These are phyloP conservation scores for Plasmodium billcollinsi DNA, from an alignment of 169 alveolate genomes.

Conservation along the genomic window DNA sequence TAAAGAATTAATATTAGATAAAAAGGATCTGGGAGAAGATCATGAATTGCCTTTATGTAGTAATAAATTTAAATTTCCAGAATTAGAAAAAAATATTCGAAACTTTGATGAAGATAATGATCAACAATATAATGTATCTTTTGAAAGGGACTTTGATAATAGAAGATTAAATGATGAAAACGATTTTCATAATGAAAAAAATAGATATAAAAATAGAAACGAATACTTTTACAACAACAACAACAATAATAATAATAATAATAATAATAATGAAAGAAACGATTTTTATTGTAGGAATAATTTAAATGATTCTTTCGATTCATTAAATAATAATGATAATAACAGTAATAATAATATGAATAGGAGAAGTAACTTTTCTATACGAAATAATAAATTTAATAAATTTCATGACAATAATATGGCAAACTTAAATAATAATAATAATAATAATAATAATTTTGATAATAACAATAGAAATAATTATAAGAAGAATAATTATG, in stretches of 20 bases:
- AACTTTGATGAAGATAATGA: conserved; percentile 4
- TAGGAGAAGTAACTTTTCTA: not conserved
- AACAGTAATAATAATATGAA: not conserved
- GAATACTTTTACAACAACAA: conserved; percentile 3
- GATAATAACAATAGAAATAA: not conserved
- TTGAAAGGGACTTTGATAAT: conserved; percentile 18
- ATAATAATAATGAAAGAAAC: not conserved
- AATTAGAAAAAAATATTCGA: not conserved
- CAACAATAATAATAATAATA: not conserved
- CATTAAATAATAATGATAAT: not conserved
- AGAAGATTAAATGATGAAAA: conserved; percentile 5
- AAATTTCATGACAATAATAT: not conserved
- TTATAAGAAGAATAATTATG: not conserved
- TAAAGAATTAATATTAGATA: conserved; percentile 23
- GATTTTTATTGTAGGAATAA: not conserved
- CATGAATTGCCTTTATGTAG: conserved; percentile 43
- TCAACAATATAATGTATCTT: not conserved
- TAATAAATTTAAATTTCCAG: conserved; percentile 21
- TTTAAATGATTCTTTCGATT: not conserved
- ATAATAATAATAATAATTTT: not conserved
- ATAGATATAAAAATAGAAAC: conserved; percentile 18
- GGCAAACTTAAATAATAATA: not conserved
- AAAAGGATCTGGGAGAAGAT: conserved; percentile 25
- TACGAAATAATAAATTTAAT: conserved; percentile 10
- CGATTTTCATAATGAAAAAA: conserved; percentile 12